Conservation (phyloP, 2,329 filamentous ascomycete genomes). For the Fusarium camptoceras region DNA sequence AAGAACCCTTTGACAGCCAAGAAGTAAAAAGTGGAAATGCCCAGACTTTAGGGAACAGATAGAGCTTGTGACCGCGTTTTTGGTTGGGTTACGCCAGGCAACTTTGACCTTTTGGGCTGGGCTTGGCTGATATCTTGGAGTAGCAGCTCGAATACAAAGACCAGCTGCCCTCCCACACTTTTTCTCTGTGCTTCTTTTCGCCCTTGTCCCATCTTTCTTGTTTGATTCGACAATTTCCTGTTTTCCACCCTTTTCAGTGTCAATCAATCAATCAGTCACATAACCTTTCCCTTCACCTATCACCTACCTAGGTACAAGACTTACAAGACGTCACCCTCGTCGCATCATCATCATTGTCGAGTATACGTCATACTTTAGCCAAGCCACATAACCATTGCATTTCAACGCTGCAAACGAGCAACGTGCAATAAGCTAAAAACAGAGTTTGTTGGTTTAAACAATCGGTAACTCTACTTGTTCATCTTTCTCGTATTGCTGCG, state of each 20-base stretch:
- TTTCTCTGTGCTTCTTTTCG: neutral
- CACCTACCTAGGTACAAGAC: slow-evolving; percentile 6
- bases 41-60: slow-evolving; percentile 2
- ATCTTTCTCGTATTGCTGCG: neutral
- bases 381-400: slow-evolving; percentile 19
- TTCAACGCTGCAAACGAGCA: slow-evolving; percentile 17
- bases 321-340: slow-evolving; percentile 21
- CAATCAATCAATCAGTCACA: slow-evolving; percentile 14
- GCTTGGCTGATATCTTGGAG: slow-evolving; percentile 26
- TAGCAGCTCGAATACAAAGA: slow-evolving; percentile 23
- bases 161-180: slow-evolving; percentile 22
- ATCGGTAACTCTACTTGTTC: neutral
- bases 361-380: neutral
- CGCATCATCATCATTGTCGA: slow-evolving; percentile 4
- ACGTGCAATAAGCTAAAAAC: slow-evolving; percentile 2
- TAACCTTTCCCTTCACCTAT: neutral
- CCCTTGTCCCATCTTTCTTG: slow-evolving; percentile 2
- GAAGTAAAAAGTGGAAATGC: slow-evolving; percentile 34
- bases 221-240: slow-evolving; percentile 8
- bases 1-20: slow-evolving; percentile 24
- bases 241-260: slow-evolving; percentile 6
- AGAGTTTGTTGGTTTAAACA: slow-evolving; percentile 3
- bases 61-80: slow-evolving; percentile 27
- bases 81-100: slow-evolving; percentile 12
- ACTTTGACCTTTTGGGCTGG: slow-evolving; percentile 18